Conservation (phyloP, 2,329 filamentous ascomycete genomes). For the Xylariaceae sp. region DNA sequence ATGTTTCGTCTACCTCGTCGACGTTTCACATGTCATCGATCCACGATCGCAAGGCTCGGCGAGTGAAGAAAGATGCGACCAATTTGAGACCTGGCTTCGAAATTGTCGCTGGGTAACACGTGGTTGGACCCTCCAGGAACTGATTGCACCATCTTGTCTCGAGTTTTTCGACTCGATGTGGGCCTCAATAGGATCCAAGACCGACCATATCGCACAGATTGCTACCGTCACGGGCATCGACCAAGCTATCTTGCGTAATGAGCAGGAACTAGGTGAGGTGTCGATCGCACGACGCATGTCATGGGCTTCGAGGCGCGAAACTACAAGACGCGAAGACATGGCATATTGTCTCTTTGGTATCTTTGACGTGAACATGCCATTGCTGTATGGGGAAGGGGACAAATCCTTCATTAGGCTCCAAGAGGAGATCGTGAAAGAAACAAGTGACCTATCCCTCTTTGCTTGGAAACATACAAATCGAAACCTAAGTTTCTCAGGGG, state of each 20-base stretch:
- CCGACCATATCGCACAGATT: neutral
- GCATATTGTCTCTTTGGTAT: slow-evolving; percentile 5
- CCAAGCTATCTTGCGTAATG: neutral
- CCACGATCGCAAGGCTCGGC: no score
- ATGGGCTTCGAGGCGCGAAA: neutral
- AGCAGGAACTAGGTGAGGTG: neutral
- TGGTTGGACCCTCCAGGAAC: neutral
- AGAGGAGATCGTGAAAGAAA: slow-evolving; percentile 33
- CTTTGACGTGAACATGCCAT: slow-evolving; percentile 6
- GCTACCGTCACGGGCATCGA: neutral
- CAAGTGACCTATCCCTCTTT: neutral
- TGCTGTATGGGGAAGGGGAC: slow-evolving; percentile 7
- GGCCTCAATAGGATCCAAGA: neutral
- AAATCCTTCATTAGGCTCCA: slow-evolving; percentile 5
- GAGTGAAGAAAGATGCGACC: neutral
- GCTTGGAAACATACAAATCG: neutral
- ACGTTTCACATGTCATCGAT: neutral
- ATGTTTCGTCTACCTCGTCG: neutral
- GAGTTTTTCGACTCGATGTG: slow-evolving; percentile 2
- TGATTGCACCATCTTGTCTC: slow-evolving; percentile 1
- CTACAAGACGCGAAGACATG: slow-evolving; percentile 6
- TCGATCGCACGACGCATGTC: slow-evolving; percentile 2
- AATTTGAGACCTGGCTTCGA: no score
- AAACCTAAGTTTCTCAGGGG: neutral
- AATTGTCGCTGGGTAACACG: neutral